phyloP scores from a whole-genome alignment of 2,329 filamentous ascomycete species.

The Phialemoniopsis sp. region DNA sequence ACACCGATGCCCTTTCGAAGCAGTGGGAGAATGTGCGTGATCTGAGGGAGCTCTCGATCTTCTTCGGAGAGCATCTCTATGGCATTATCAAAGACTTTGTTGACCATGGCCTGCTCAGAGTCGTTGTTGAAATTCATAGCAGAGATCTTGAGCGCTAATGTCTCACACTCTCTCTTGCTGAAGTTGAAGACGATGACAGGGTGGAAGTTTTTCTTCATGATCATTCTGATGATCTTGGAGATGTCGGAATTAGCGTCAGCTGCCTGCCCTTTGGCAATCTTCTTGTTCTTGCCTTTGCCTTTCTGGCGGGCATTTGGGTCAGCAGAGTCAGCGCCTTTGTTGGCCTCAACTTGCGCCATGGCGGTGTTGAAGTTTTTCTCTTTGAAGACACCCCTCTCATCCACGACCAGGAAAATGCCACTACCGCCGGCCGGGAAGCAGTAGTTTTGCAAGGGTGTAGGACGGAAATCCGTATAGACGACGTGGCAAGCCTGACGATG shows the following conservation, averaged over 20 bases:
- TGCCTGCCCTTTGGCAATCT: constrained; percentile 80
- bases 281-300: constrained; percentile 89
- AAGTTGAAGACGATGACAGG: constrained; percentile 99
- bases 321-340: constrained; percentile 77
- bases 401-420: constrained; percentile 90
- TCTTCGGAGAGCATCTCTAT: constrained; percentile 91
- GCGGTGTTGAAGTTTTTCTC: constrained; percentile 97
- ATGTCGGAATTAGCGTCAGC: constrained; percentile 74
- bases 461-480: constrained; percentile 97
- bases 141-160: constrained; percentile 81
- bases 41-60: constrained; percentile 84
- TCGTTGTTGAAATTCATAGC: constrained; percentile 92
- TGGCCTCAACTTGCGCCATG: constrained; percentile 85
- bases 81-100: constrained; percentile 89
- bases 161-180: constrained; percentile 95
- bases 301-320: constrained; percentile 77
- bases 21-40: constrained; percentile 83
- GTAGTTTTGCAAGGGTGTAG: constrained; percentile 94
- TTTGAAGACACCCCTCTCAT: constrained; percentile 93
- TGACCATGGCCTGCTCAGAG: constrained; percentile 90
- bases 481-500: constrained; percentile 98
- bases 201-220: constrained; percentile 95
- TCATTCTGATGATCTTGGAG: constrained; percentile 98
- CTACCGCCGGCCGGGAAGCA: constrained; percentile 92
- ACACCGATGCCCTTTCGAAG: constrained; percentile 91